Evolutionary conservation across 352 stramenopile species (phyloP).

Genomic region (Globisporangium splendens): DNA sequence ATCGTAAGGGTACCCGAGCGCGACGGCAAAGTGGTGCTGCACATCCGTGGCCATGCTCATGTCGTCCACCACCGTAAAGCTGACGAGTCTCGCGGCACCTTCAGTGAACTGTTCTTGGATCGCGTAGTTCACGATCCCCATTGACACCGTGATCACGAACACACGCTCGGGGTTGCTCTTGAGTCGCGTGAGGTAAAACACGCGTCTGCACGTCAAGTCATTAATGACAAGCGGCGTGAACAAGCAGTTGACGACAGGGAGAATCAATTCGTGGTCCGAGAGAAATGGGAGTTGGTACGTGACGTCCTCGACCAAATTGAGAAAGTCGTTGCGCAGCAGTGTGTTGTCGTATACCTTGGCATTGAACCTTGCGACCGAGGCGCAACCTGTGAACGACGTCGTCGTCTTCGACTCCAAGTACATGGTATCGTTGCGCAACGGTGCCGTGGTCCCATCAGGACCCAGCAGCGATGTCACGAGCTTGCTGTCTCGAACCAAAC

Average conservation of each 20-base stretch:
- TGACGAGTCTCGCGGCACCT: slow-evolving; percentile 21
- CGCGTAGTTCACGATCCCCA: slow-evolving; percentile 29
- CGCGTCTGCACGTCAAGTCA: slow-evolving; percentile 21
- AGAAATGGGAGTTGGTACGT: slow-evolving; percentile 34
- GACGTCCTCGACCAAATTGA: slow-evolving; percentile 16
- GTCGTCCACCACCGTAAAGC: slow-evolving; percentile 23
- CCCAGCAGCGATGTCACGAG: slow-evolving; percentile 21
- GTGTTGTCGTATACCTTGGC: slow-evolving; percentile 29
- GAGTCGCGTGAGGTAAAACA: no score
- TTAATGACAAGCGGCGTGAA: slow-evolving; percentile 23
- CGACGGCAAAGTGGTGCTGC: slow-evolving; percentile 22
- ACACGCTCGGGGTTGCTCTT: slow-evolving; percentile 12
- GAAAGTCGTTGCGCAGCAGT: slow-evolving; percentile 25
- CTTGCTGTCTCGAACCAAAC: slow-evolving; percentile 25
- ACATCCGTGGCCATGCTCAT: slow-evolving; percentile 17
- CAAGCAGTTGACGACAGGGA: slow-evolving; percentile 38
- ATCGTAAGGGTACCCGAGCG: slow-evolving; percentile 28
- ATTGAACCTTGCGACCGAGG: not conserved
- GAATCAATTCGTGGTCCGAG: slow-evolving; percentile 17
- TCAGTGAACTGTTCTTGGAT: slow-evolving; percentile 14
- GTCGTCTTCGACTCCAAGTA: slow-evolving; percentile 27
- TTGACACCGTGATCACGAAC: slow-evolving; percentile 17
- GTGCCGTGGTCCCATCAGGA: slow-evolving; percentile 12
- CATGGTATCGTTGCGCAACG: slow-evolving; percentile 22
- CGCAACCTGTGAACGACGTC: slow-evolving; percentile 9